Base-by-base conservation (phyloP, 257 asterid species). In the Leptodermis oblonga region DNA sequence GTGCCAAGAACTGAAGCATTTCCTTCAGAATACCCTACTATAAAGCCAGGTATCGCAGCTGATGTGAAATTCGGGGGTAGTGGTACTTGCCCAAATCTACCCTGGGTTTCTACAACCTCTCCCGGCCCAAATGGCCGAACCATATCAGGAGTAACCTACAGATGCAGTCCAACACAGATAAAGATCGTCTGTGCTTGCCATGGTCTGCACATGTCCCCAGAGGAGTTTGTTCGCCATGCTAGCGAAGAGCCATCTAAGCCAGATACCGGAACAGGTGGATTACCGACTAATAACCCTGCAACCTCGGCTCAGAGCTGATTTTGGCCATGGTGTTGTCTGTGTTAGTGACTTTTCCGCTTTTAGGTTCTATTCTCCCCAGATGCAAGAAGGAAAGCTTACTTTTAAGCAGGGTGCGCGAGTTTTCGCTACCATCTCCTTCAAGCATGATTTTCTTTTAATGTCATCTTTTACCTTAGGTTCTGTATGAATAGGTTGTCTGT, bases 151-250 rank as follows among this genome's bases (percentile, higher is more conserved):
- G 99, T 90, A 66, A 93, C 97, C 0, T 93, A 93, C 82, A 84
- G 84, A 77, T 89, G 52, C 56, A 93, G 92, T 74, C 87, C 97
- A 23, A 85, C 96, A 11, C 96, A 93, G 78, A 84, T 90, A 82
- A 84, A 77, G 83, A 89, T 93, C 17, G 96, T 90, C 39, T 93
- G 97, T 59, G 97, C 97, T 69, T 93, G 96, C 78, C 99, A 93
- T 62, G 92, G 97, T n/a, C 68, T 89, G 49, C 96, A 93, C 78
- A 83, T 93, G 96, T 88, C 97, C 23, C 97, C 97, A 0, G 97
- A 89, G 31, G 99, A 87, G 67, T 93, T 93, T 64, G 84, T 86
- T 34, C 81, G 81, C 55, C 97, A 90, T 75, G 96, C 96, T 55
- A 68, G 69, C 17, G 95, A 88, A 75, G 96, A 88, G 68, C 89